Base-by-base conservation (phyloP, 495 filamentous ascomycete species). In the Barbatosphaeria neglecta region DNA sequence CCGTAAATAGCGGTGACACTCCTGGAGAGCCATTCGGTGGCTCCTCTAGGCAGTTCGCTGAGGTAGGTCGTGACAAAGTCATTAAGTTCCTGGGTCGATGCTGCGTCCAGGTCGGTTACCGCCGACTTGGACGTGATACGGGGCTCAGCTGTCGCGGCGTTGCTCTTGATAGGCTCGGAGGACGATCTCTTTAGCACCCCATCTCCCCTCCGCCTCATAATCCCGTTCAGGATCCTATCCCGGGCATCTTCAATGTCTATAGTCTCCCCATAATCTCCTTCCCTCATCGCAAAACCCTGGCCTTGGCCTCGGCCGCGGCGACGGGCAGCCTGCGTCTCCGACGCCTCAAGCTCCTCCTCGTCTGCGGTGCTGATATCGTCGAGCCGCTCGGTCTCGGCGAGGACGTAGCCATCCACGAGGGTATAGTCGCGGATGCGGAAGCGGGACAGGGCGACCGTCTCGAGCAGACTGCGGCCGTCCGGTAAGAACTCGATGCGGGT, bases 361-460 rank as follows among this genome's bases (percentile, higher is more conserved):
- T 89, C 84, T 10, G 80, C 74, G 3, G 90, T 61, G n/a, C 81
- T 76, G 24, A 95, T 73, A 60, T 95, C 89, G 39, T 88, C 80
- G 25, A 93, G 66, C 15, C 76, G 77, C 54, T 90, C 80, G 23
- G 86, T 75, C 44, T 74, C 76, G 9, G 80, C 87, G 38, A 92
- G 73, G 42, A 79, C 65, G 52, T 95, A 95, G 15, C 84, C 87
- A 64, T 95, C 88, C 27, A 79, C 57, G 38, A 76, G 61, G 2
- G 73, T 75, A 48, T 79, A 78, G 10, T 75, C 71, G 33, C 75
- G 58, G 2, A 94, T 78, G 37, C 71, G 76, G 60, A 96, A 96
- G 19, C 87, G 75, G 17, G 80, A 83, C 11, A 84, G 54, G 5
- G 88, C 89, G 13, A 79, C 73, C 0, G 82, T 84, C 57, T 90